Evolutionary conservation across 139 green algal genomes (phyloP).

Genomic region (Bryopsis sp.): DNA sequence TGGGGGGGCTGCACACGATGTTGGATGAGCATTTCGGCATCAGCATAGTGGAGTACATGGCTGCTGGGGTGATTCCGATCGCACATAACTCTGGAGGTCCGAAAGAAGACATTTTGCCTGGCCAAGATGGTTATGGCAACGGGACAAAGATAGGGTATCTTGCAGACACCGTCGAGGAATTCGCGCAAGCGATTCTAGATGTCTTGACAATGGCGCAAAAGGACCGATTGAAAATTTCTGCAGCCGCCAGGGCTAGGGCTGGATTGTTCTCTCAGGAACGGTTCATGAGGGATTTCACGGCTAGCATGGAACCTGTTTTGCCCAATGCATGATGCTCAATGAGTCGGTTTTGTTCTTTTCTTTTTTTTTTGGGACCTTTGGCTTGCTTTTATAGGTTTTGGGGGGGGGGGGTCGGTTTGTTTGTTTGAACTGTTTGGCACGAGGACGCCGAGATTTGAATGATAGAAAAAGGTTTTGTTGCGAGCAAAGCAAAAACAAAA

Average conservation of each 20-base stretch:
- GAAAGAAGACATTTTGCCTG: slow-evolving; percentile 25
- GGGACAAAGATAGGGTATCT: slow-evolving; percentile 47
- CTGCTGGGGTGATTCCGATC: slow-evolving; percentile 79
- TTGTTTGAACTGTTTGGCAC: too few relatives aligned
- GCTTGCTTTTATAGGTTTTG: too few relatives aligned
- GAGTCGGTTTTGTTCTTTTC: too few relatives aligned
- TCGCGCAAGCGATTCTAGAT: slow-evolving; percentile 52
- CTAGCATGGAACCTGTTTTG: slow-evolving; percentile 30
- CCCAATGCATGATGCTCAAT: too few relatives aligned
- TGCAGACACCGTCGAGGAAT: slow-evolving; percentile 52
- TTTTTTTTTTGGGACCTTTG: too few relatives aligned
- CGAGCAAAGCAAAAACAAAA: too few relatives aligned
- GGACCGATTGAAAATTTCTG: slow-evolving; percentile 54
- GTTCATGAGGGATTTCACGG: slow-evolving; percentile 41
- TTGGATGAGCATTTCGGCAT: slow-evolving; percentile 98
- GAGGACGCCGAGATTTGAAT: too few relatives aligned
- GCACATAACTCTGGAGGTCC: slow-evolving; percentile 72
- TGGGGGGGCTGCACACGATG: slow-evolving; percentile 93
- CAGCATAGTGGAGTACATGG: slow-evolving; percentile 97
- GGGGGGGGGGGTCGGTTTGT: too few relatives aligned
- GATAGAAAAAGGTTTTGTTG: too few relatives aligned
- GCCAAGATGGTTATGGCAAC: background rate
- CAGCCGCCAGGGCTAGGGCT: slow-evolving; percentile 39
- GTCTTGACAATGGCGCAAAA: slow-evolving; percentile 64
- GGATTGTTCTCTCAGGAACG: slow-evolving; percentile 40